Conservation (phyloP, 306 rosid genomes). For the Citrullus colocynthis region DNA sequence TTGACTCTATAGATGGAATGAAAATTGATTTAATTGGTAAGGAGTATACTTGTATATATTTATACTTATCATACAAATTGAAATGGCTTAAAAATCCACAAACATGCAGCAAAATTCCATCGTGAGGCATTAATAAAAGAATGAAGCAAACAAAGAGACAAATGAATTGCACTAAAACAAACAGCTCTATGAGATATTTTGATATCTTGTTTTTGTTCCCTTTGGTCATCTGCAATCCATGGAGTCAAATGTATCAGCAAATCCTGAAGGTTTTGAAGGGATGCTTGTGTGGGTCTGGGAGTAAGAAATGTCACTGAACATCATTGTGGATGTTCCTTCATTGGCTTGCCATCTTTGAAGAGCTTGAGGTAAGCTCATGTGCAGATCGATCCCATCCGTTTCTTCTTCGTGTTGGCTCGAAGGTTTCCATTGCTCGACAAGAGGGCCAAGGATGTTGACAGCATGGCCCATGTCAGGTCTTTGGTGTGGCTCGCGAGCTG, state of each 20-base stretch:
- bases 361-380: conserved; percentile 78
- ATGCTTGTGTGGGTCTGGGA: conserved; percentile 77
- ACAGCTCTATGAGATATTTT: background rate
- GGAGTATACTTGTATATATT: background rate
- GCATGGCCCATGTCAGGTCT: conserved; percentile 94
- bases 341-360: conserved; percentile 83
- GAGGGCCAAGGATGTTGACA: conserved; percentile 63
- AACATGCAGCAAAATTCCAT: background rate
- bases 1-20: background rate
- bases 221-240: conserved; percentile 52
- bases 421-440: conserved; percentile 81
- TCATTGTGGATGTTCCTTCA: conserved; percentile 71
- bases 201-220: background rate
- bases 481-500: conserved; percentile 83
- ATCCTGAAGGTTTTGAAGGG: conserved; percentile 64
- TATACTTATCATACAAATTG: background rate
- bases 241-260: conserved; percentile 64
- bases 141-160: conserved; percentile 7
- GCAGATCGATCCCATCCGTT: conserved; percentile 47
- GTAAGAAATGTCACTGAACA: conserved; percentile 44
- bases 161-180: background rate
- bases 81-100: background rate
- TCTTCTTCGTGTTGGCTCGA: conserved; percentile 50
- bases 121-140: conserved; percentile 8
- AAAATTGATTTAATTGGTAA: background rate